A percentile compares a stretch with the other conserved stretches of the same genome.
phyloP scores from a whole-genome alignment of 2,329 filamentous ascomycete genomes.

The Rhytidhysteron rufulum region DNA sequence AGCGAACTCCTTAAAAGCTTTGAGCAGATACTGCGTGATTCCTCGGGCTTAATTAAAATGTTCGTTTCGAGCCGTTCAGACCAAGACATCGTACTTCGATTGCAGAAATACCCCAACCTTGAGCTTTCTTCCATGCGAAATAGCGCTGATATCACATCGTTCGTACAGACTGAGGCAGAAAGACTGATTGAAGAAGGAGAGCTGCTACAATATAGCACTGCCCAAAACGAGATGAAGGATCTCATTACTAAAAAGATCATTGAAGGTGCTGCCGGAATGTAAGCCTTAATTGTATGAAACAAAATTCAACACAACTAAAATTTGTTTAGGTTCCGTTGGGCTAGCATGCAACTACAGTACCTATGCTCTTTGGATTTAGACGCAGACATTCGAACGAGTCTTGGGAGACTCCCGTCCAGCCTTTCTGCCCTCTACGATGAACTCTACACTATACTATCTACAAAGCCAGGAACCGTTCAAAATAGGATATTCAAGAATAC shows the following conservation, averaged over 20 bases:
- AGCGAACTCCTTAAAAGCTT: neutral
- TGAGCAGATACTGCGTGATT: neutral
- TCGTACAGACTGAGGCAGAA: slow-evolving; percentile 6
- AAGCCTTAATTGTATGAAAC: slow-evolving; percentile 3
- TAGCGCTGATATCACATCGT: neutral
- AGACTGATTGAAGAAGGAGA: slow-evolving; percentile 4
- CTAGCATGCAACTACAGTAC: slow-evolving; percentile 1
- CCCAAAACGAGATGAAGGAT: slow-evolving; percentile 9
- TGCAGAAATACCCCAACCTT: neutral
- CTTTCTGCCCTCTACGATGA: neutral
- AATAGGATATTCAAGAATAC: slow-evolving; percentile 5
- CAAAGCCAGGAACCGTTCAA: neutral
- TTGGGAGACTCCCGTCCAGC: neutral
- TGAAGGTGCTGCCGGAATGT: slow-evolving; percentile 18
- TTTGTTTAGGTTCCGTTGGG: slow-evolving; percentile 1
- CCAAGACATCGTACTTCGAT: neutral
- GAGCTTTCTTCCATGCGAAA: neutral
- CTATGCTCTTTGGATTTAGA: neutral
- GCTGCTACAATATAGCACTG: slow-evolving; percentile 5
- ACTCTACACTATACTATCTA: slow-evolving; percentile 1
- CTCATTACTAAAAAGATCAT: slow-evolving; percentile 10
- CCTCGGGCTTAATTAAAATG: neutral
- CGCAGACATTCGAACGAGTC: neutral
- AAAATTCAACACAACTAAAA: neutral
- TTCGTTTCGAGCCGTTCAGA: slow-evolving; percentile 1